Base-by-base conservation (phyloP, 345 rosid species). In the Pugionium cornutum region DNA sequence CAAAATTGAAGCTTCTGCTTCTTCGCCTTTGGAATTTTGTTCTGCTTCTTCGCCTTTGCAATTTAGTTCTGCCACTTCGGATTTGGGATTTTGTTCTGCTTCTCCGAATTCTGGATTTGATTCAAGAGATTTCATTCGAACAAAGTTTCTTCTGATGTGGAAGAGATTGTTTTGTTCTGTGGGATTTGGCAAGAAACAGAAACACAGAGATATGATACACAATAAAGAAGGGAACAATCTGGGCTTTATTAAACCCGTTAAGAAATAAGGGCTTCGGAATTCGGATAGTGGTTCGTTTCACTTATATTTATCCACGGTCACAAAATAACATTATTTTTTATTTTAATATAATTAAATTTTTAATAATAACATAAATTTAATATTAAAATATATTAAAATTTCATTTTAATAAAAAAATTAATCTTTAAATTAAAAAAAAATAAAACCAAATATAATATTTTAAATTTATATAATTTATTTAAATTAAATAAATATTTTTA, bases 51-150 rank as follows among this genome's bases (percentile, higher is more conserved):
- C 69, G 29, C 3, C 0, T 32, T 36, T 62, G 10, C 31, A 34
- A 6, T 37, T 55, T 48, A 62, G 75, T 11, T 60, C 65, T 32
- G 25, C 36, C 34, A 29, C 48, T 47, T 56, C 64, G 33, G 2
- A 5, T n/a, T 11, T 47, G 11, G 32, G 26, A 18, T 30, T 58
- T 47, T 53, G 80, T 18, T 66, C 52, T 1, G 32, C n/a, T 43
- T 42, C 60, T 26, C 58, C 72, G 26, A 36, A 3, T 59, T 8
- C 33, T 72, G 76, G 62, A 66, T 53, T 52, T 36, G 86, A 70
- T 65, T 74, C 78, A 63, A 73, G 86, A 58, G 86, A 74, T 27
- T 83, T 87, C 95, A 88, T 85, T 29, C 58, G 18, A 28, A 42
- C n/a, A 8, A 53, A n/a, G 10, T 31, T 49, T 51, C 9, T 64